phyloP scores from a whole-genome alignment of 352 stramenopile genomes.

The Globisporangium apiculatum region DNA sequence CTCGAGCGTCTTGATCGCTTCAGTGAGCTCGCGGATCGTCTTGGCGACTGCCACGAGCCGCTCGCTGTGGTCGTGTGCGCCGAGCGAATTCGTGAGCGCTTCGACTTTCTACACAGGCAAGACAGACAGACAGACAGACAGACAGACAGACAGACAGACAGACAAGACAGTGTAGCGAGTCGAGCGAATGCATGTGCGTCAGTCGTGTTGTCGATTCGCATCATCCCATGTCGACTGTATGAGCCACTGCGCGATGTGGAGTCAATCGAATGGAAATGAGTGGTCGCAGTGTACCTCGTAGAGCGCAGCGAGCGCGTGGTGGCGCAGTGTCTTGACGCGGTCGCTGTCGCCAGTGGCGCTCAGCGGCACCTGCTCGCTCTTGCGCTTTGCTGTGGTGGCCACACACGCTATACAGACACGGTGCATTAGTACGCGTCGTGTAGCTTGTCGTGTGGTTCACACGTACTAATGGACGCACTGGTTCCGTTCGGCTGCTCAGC shows the following conservation, averaged over 20 bases:
- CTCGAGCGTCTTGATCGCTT: slow-evolving; percentile 41
- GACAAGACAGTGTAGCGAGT: slow-evolving; percentile 6
- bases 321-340: slow-evolving; percentile 32
- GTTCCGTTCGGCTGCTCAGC: slow-evolving; percentile 9
- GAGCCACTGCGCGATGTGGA: neutral
- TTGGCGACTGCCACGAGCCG: slow-evolving; percentile 47
- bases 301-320: slow-evolving; percentile 49
- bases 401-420: neutral
- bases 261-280: slow-evolving; percentile 28
- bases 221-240: too few relatives aligned
- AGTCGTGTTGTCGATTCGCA: too few relatives aligned
- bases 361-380: slow-evolving; percentile 23
- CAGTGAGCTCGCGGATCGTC: slow-evolving; percentile 56
- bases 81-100: slow-evolving; percentile 47
- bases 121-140: neutral
- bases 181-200: neutral
- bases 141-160: slow-evolving; percentile 6
- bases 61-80: slow-evolving; percentile 47
- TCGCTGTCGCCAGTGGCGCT: slow-evolving; percentile 26
- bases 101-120: slow-evolving; percentile 58
- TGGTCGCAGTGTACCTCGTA: slow-evolving; percentile 74
- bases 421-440: neutral
- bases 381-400: slow-evolving; percentile 35
- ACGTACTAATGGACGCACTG: slow-evolving; percentile 15
- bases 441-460: neutral